Conservation (phyloP, 1,284 basidiomycete species). For the Lignosus rhinocerotis region DNA sequence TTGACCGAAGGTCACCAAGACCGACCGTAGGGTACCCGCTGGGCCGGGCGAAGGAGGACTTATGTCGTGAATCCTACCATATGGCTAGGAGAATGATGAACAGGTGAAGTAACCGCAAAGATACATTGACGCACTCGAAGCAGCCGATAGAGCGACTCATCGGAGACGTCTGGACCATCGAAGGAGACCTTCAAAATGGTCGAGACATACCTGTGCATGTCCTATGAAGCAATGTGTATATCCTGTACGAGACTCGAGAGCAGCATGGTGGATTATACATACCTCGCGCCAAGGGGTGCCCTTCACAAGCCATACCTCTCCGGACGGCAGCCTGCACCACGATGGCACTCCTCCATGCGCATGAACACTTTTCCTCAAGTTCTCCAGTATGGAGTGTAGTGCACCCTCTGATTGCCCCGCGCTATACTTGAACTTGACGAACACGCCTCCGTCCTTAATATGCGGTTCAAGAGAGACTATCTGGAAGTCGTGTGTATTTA, state of each 20-base stretch:
- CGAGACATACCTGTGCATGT: conserved; percentile 83
- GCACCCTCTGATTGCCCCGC: conserved; percentile 41
- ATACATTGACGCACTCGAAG: conserved; percentile 54
- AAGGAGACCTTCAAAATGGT: conserved; percentile 75
- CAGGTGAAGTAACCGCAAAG: not conserved
- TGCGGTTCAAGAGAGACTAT: conserved; percentile 61
- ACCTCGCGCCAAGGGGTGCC: conserved; percentile 87
- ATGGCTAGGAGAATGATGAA: conserved; percentile 54
- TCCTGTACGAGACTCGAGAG: not conserved
- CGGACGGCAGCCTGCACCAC: conserved; percentile 56
- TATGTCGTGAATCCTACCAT: conserved; percentile 78
- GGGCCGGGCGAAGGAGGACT: conserved; percentile 61
- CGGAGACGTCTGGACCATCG: conserved; percentile 82
- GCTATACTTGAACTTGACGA: conserved; percentile 76
- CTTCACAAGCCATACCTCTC: conserved; percentile 77
- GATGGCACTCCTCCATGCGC: conserved; percentile 62
- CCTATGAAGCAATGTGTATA: conserved; percentile 44
- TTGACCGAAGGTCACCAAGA: conserved; percentile 62
- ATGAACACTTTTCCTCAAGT: conserved; percentile 42
- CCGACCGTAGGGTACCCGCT: conserved; percentile 67
- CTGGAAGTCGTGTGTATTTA: conserved; percentile 56
- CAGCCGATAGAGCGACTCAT: conserved; percentile 73
- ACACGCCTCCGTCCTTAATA: conserved; percentile 84
- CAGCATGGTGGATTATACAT: conserved; percentile 20
- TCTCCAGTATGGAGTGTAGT: conserved; percentile 49